A percentile compares a stretch with the other conserved stretches of the same genome.
phyloP scores from a whole-genome alignment of 176 grass and related monocot genomes.

The Bothriochloa decipiens region DNA sequence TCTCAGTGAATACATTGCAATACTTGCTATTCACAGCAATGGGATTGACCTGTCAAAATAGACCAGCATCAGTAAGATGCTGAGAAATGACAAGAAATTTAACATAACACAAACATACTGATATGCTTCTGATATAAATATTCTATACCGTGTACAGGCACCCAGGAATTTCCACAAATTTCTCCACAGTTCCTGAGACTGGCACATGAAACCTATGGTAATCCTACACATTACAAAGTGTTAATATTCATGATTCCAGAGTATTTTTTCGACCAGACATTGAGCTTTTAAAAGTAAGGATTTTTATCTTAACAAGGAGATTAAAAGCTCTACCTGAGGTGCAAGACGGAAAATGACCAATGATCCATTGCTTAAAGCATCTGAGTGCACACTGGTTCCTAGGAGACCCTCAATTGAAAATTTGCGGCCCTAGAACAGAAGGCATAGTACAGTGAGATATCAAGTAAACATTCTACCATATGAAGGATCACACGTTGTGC shows the following conservation, averaged over 20 bases:
- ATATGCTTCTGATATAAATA: not conserved
- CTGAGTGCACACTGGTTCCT: conserved; percentile 45
- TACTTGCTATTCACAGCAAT: conserved; percentile 99
- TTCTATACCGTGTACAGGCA: conserved; percentile 84
- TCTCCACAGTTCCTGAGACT: conserved; percentile 89
- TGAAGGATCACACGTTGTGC: not conserved
- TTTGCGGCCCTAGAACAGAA: conserved; percentile 80
- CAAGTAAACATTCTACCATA: conserved; percentile 24
- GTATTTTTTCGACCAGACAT: not conserved
- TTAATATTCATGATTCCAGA: conserved; percentile 24
- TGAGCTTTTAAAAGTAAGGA: not conserved
- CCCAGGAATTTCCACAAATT: conserved; percentile 90
- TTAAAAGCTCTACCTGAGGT: conserved; percentile 70
- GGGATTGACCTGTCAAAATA: conserved; percentile 82
- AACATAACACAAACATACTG: conserved; percentile 3
- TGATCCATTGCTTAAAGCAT: conserved; percentile 70
- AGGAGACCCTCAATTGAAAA: conserved; percentile 95
- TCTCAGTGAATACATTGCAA: conserved; percentile 98
- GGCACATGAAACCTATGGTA: conserved; percentile 99
- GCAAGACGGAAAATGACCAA: conserved; percentile 96
- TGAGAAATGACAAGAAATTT: conserved; percentile 28
- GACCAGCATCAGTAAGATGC: conserved; percentile 23
- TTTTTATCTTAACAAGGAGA: conserved; percentile 30
- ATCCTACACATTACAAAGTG: conserved; percentile 58
- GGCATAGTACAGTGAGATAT: conserved; percentile 32